A percentile compares a stretch with the other conserved stretches of the same genome.
These are phyloP conservation scores for Alternaria sp. DNA, from an alignment of 2,329 filamentous ascomycete species.

Conservation along the genomic window DNA sequence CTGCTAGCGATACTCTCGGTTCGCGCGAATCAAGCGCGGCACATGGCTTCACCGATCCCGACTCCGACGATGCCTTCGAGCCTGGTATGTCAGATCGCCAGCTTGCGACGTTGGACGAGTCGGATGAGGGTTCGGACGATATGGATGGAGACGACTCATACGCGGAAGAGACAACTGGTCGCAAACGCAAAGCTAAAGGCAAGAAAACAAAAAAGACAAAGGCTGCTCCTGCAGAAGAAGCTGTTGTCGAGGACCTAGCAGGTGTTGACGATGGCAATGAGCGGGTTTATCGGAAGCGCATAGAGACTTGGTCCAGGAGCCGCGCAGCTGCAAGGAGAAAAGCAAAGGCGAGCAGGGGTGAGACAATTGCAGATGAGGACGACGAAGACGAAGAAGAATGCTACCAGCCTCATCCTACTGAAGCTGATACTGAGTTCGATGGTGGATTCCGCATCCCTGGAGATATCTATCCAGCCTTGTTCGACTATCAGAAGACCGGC, in stretches of 20 bases:
- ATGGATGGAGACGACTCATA: constrained; percentile 50
- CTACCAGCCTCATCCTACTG: constrained; percentile 84
- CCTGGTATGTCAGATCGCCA: constrained; percentile 52
- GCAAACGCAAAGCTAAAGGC: constrained; percentile 49
- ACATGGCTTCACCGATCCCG: constrained; percentile 35
- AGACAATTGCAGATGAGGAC: constrained; percentile 40
- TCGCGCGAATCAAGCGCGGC: constrained; percentile 31
- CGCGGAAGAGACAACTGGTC: constrained; percentile 48
- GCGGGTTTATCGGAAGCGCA: constrained; percentile 75
- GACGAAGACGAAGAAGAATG: constrained; percentile 71
- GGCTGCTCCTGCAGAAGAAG: constrained; percentile 28
- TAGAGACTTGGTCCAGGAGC: constrained; percentile 76
- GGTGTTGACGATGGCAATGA: constrained; percentile 91
- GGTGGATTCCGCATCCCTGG: constrained; percentile 84
- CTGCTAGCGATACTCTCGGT: constrained; percentile 13
- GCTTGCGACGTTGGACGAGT: constrained; percentile 50
- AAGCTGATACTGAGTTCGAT: constrained; percentile 77
- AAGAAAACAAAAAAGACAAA: constrained; percentile 40
- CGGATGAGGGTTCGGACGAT: constrained; percentile 47
- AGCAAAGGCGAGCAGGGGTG: constrained; percentile 48
- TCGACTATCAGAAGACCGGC: constrained; percentile 96
- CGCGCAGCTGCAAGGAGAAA: constrained; percentile 67
- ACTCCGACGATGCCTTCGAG: constrained; percentile 53
- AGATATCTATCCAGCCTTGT: constrained; percentile 90
- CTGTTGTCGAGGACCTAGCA: constrained; percentile 62